Base-by-base conservation (phyloP, 495 filamentous ascomycete species). In the Neurospora sp. region DNA sequence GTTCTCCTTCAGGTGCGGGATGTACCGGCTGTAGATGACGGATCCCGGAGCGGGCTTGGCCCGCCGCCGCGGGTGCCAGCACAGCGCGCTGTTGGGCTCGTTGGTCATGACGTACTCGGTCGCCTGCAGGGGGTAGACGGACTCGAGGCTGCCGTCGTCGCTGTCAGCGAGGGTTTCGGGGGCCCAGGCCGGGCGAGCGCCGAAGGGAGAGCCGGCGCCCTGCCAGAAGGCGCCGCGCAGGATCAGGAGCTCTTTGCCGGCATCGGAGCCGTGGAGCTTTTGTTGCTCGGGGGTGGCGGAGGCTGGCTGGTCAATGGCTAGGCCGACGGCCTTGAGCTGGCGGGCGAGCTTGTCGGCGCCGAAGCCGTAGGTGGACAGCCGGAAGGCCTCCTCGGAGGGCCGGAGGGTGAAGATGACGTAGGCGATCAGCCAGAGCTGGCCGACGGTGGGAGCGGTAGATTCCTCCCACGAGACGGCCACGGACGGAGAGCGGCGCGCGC, bases 1-100 rank as follows among this genome's bases (percentile, higher is more conserved):
- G 73, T 86, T 87, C 82, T 91, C 88, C 59, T 86, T 79, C 20
- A 92, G 82, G 74, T 91, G 87, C 27, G 90, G 89, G 75, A 92
- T 90, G 75, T 88, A 92, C 31, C 90, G 88, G 78, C 88, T 90
- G 83, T 92, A 92, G 70, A 88, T 83, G 31, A 90, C 84, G 0
- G 86, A 86, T 12, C 89, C 89, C 0, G 89, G 89, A 18, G 78
- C 75, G 5, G 90, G 90, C 81, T 92, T 92, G 40, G 86, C 80
- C 0, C 84, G 86, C 0, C 90, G 88, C 0, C 86, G 83, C 1
- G 90, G 90, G 80, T 92, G 90, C 74, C 86, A 88, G 6, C 83
- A 75, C 42, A 76, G 78, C 39, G 76, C 71, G 70, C 70, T 70
- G 44, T 77, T 70, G 2, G 79, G 73, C 27, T 77, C 73, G 73